phyloP scores from a whole-genome alignment of 768 basidiomycete genomes.

The Mycena albidolilacea region DNA sequence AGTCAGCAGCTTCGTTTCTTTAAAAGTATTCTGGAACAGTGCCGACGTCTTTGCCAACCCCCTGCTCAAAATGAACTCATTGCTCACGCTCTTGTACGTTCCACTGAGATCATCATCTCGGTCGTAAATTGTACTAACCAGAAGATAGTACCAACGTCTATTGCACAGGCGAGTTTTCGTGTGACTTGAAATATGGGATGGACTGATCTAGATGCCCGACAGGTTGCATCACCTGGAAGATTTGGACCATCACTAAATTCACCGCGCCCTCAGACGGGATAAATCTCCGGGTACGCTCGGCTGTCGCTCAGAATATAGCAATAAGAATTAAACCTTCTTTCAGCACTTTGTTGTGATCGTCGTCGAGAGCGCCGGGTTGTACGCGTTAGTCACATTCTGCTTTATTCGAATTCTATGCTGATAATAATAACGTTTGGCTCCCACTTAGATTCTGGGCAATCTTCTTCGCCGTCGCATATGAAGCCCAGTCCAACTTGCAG shows the following conservation, averaged over 20 bases:
- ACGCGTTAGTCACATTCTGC: conserved; percentile 16
- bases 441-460: conserved; percentile 11
- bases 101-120: background rate
- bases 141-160: conserved; percentile 22
- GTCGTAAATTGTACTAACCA: background rate
- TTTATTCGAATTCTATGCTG: background rate
- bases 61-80: background rate
- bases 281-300: conserved; percentile 10
- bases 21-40: background rate
- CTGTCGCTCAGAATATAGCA: too few relatives aligned
- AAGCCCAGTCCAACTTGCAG: conserved; percentile 14
- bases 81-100: conserved; percentile 21
- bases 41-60: conserved; percentile 14
- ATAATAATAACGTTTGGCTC: background rate
- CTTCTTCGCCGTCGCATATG: conserved; percentile 7
- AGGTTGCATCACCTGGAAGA: conserved; percentile 25
- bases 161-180: conserved; percentile 9
- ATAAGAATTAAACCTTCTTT: background rate
- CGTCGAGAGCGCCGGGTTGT: conserved; percentile 28
- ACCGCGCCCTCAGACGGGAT: background rate
- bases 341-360: conserved; percentile 32
- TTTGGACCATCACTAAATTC: conserved; percentile 14
- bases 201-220: background rate
- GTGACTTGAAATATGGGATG: too few relatives aligned
- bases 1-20: background rate